Evolutionary conservation across 2,329 filamentous ascomycete genomes (phyloP).

Genomic region (Chaetomium strumarium): DNA sequence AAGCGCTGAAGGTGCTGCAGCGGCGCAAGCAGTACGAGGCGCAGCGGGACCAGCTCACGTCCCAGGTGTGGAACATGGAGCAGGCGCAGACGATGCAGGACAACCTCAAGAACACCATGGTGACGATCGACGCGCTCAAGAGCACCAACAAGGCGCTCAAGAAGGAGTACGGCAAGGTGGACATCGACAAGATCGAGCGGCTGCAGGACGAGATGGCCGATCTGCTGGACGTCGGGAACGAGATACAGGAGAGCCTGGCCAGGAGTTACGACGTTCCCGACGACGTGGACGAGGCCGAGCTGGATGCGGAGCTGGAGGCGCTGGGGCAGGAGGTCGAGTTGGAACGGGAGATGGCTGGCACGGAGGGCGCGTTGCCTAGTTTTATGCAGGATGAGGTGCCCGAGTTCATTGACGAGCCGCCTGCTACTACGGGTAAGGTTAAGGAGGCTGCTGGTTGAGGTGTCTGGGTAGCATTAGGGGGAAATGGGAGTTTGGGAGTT

Average conservation of each 20-base stretch:
- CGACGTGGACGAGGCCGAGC: slow-evolving; percentile 91
- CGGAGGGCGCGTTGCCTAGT: slow-evolving; percentile 60
- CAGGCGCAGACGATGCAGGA: slow-evolving; percentile 98
- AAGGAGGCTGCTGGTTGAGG: slow-evolving; percentile 66
- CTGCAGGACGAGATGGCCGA: slow-evolving; percentile 99
- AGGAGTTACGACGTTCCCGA: slow-evolving; percentile 92
- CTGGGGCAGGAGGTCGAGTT: slow-evolving; percentile 90
- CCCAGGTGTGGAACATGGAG: slow-evolving; percentile 98
- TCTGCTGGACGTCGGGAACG: slow-evolving; percentile 93
- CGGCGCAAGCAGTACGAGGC: slow-evolving; percentile 90
- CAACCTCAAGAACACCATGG: slow-evolving; percentile 97
- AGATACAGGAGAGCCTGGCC: slow-evolving; percentile 92
- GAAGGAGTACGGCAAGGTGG: slow-evolving; percentile 94
- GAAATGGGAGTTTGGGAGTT: not conserved
- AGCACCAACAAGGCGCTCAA: slow-evolving; percentile 88
- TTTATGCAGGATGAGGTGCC: slow-evolving; percentile 89
- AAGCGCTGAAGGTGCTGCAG: slow-evolving; percentile 89
- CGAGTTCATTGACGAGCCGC: slow-evolving; percentile 89
- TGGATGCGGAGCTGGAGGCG: slow-evolving; percentile 94
- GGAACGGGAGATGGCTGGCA: slow-evolving; percentile 55
- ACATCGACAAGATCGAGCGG: slow-evolving; percentile 94
- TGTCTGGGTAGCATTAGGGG: not conserved
- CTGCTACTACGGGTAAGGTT: slow-evolving; percentile 64
- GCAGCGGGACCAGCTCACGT: slow-evolving; percentile 87
- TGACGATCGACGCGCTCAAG: slow-evolving; percentile 95